Evolutionary conservation across 441 rosid species (phyloP), one percentile per base, ranked within the genome.

Genomic region (Pelargonium fulgidum): DNA sequence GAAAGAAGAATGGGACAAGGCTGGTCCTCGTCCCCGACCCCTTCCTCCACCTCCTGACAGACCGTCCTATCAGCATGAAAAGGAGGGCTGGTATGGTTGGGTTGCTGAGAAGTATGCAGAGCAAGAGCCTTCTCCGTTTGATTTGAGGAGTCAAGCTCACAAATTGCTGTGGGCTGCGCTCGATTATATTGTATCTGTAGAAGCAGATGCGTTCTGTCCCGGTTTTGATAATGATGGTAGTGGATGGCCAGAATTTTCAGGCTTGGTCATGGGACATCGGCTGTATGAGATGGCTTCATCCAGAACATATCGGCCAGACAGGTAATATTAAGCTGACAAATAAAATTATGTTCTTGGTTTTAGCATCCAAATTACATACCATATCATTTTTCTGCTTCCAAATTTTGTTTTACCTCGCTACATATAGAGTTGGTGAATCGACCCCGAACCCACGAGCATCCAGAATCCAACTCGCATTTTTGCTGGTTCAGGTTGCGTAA

Each of bases 31-130:
- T 42, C 99, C 99, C 70, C 82, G 99, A 36, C 97, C 99, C 68
- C 96, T 96, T 78, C 97, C 98, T 80, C 99, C 99, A 47, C 98
- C 99, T 82, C 97, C 98, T 10, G 94, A 80, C 68, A 83, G 99
- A 79, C 98, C 94, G 67, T 81, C 87, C 71, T 93, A 96, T 79
- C 87, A 20, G 75, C 98, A 96, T 69, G 97, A 96, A 76, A 93
- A 89, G 80, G 96, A 96, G 84, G 99, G 99, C 8, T 96, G 99
- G 98, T 96, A 91, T 78, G 93, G 96, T 79, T 96, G 99, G 99
- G 78, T 93, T 71, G 80, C 87, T 0, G 92, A 88, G 82, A 84
- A 81, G 45, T 86, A 89, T 72, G 75, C 81, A 20, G 97, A 96
- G 81, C 97, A 97, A 72, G 83, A 73, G 26, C 96, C 89, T 70